Base-by-base conservation (phyloP, 225 moss, liverwort and hornwort genomes). In the Polytrichum commune region DNA sequence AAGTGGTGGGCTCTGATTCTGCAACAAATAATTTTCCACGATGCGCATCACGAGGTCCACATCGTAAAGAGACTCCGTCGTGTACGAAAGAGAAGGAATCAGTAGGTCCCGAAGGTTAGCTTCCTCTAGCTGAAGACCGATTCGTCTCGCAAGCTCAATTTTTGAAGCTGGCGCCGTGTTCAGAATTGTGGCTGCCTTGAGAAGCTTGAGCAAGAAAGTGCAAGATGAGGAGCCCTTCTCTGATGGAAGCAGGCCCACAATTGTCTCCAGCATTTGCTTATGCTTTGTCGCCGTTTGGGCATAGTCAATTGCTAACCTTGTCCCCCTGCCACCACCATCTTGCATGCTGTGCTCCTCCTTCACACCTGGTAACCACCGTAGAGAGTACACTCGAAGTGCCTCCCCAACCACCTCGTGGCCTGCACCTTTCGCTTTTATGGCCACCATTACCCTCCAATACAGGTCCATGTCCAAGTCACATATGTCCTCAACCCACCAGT, bases 401-500 rank as follows among this genome's bases (percentile, higher is more conserved):
- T 91, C 92, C 26, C 81, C 89, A 5, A 95, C 86, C 26, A 89
- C 69, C 29, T 89, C 83, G 25, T 76, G 83, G 1, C 75, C 22
- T 65, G 83, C 78, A 18, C 90, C 89, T 79, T 88, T 88, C 0
- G 89, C 84, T 75, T 88, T 86, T 53, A 89, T 81, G 27, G 91
- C 83, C 69, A 79, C 84, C 88, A 92, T 91, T 16, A 95, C 90
- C 75, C 92, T 84, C 92, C 92, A 91, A 80, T 92, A 95, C 32
- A 89, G 38, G 67, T 95, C 91, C n/a, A 91, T 84, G 24, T 91
- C 92, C 60, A 95, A 80, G 74, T 91, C 95, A 71, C 90, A 89
- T 61, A 95, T 80, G 67, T 95, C 95, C 74, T 95, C 95, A 53
- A 88, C 84, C 95, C 95, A 95, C 95, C 95, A 95, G 74, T 92